Conservation (phyloP, 1,284 basidiomycete genomes). For the Ceratobasidium sp. region DNA sequence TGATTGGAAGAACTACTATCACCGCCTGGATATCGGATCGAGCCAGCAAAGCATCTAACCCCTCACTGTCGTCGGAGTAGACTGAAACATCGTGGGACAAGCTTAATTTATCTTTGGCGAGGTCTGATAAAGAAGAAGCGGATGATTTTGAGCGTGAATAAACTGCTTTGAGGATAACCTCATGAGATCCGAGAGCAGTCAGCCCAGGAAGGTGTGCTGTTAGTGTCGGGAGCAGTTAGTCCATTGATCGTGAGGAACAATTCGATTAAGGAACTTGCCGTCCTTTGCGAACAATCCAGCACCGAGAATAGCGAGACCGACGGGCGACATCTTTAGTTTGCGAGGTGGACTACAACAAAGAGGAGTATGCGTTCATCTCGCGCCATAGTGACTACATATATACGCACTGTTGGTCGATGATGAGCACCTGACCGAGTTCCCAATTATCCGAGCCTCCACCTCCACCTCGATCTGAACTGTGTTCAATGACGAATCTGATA, state of each 20-base stretch:
- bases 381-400: background rate
- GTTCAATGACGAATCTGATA: background rate
- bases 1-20: conserved; percentile 80
- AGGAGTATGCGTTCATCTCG: background rate
- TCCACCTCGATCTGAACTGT: background rate
- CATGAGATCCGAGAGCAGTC: conserved; percentile 57
- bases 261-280: conserved; percentile 53
- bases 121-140: conserved; percentile 59
- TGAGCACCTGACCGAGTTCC: conserved; percentile 20
- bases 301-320: conserved; percentile 71
- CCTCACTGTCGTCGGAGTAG: conserved; percentile 62
- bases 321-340: conserved; percentile 4
- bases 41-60: conserved; percentile 68
- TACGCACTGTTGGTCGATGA: background rate
- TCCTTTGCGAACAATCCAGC: conserved; percentile 76
- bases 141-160: conserved; percentile 80
- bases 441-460: conserved; percentile 22
- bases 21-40: conserved; percentile 73
- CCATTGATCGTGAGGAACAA: background rate
- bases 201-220: conserved; percentile 76
- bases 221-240: background rate
- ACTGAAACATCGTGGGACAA: conserved; percentile 51
- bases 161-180: conserved; percentile 65
- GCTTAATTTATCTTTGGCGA: conserved; percentile 55
- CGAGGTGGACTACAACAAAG: background rate